phyloP scores from a whole-genome alignment of 306 rosid species.

The Trifolium dubium region DNA sequence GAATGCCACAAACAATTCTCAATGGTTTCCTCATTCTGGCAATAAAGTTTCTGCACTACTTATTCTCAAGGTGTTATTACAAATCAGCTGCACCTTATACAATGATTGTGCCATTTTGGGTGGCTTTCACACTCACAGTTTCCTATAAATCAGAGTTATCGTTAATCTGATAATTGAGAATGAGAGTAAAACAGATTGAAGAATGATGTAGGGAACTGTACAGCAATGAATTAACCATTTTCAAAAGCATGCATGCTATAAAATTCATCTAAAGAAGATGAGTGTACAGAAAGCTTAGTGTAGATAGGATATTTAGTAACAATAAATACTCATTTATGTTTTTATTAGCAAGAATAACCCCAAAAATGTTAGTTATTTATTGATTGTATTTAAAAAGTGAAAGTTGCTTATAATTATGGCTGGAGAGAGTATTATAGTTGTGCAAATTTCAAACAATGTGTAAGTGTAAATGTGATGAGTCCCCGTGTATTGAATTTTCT shows the following conservation, averaged over 20 bases:
- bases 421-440: neutral
- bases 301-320: neutral
- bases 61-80: constrained; percentile 26
- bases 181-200: constrained; percentile 18
- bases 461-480: constrained; percentile 4
- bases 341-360: constrained; percentile 3
- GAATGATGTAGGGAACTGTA: no score
- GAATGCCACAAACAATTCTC: constrained; percentile 13
- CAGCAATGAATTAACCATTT: neutral
- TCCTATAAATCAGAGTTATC: constrained; percentile 30
- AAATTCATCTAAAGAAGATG: constrained; percentile 1
- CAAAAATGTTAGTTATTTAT: no score
- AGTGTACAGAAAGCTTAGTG: neutral
- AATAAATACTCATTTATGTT: neutral
- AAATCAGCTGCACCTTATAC: constrained; percentile 37
- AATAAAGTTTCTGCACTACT: constrained; percentile 30
- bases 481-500: neutral
- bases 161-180: constrained; percentile 21
- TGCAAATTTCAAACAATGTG: constrained; percentile 1
- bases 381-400: no score
- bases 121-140: constrained; percentile 40
- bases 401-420: no score
- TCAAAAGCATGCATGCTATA: constrained; percentile 8
- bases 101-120: constrained; percentile 45
- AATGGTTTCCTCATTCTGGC: constrained; percentile 33